Evolutionary conservation across 306 rosid genomes (phyloP), one percentile per base, ranked within the genome.

Genomic region (Oxytropis ochrocephala): DNA sequence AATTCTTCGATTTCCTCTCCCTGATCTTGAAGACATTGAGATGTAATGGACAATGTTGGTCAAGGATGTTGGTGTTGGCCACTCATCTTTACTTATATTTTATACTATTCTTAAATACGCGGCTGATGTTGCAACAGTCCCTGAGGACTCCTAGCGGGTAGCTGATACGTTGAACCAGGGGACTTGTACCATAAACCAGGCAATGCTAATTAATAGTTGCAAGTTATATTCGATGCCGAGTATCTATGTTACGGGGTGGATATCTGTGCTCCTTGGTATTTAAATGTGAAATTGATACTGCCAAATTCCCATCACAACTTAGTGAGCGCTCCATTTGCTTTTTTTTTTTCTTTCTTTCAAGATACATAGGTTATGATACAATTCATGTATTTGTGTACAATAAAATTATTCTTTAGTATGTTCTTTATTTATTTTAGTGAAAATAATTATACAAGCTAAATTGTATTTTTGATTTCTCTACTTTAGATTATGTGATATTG

Each of bases 11-110:
- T 94, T 88, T 70, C 99, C 99, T 51, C 89, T 94, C 62, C 99
- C 99, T 4, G 99, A 91, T 66, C 87, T 94, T 48, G 99, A 94
- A 67, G 99, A 91, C 76, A 78, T 91, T 32, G 99, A 90, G 79
- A 91, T 88, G 99, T 91, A 81, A 83, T 68, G 51, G 17, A 52
- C 42, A 41, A 39, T 27, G 69, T 72, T 18, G 64, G 53, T 54
- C 49, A 30, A 52, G 71, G 47, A 61, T 32, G 60, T 13, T 58
- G 64, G 51, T 21, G 52, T 59, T 59, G 63, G 27, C 21, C 53
- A 33, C 52, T 29, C 9, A 2, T 30, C 18, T 5, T 59, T 27
- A 12, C 0, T 13, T 51, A 67, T 54, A 35, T 48, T 24, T 10
- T 52, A 36, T 61, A 30, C 53, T 47, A 46, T 27, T 67, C 47